A percentile compares a stretch with the other conserved stretches of the same genome.
Evolutionary conservation across 1,139 yeast species (phyloP).

Genomic region (Petasospora fabianii): DNA sequence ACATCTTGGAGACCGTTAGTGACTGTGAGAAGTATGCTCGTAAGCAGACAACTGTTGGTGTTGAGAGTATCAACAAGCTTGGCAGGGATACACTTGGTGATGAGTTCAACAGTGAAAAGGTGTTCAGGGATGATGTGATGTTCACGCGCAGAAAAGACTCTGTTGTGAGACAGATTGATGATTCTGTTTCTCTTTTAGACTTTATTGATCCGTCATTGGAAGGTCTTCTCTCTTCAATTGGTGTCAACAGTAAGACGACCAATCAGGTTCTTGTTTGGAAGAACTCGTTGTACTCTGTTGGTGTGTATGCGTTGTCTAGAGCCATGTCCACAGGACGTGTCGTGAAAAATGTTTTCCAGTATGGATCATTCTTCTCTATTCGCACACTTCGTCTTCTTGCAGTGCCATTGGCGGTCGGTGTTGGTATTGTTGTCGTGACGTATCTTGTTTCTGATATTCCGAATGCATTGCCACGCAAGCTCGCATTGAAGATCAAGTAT

Average conservation of each 20-base stretch:
- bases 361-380: slow-evolving; percentile 34
- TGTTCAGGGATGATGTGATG: slow-evolving; percentile 79
- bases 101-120: slow-evolving; percentile 53
- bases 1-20: slow-evolving; percentile 59
- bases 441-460: slow-evolving; percentile 80
- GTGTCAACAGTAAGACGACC: slow-evolving; percentile 23
- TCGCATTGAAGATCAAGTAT: slow-evolving; percentile 64
- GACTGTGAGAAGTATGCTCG: slow-evolving; percentile 70
- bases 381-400: slow-evolving; percentile 30
- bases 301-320: slow-evolving; percentile 33
- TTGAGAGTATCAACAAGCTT: slow-evolving; percentile 56
- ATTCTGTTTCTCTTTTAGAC: slow-evolving; percentile 61
- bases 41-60: slow-evolving; percentile 51
- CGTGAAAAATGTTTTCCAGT: slow-evolving; percentile 29
- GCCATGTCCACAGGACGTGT: slow-evolving; percentile 30
- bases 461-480: slow-evolving; percentile 79
- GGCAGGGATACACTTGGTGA: slow-evolving; percentile 60
- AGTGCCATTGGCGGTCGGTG: slow-evolving; percentile 42
- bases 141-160: slow-evolving; percentile 71
- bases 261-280: slow-evolving; percentile 28
- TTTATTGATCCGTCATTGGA: slow-evolving; percentile 74
- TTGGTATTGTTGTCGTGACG: slow-evolving; percentile 55
- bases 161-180: slow-evolving; percentile 54
- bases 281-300: slow-evolving; percentile 32
- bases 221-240: slow-evolving; percentile 39